phyloP scores from a whole-genome alignment of 805 yeast species.

The Candida fluviatilis region DNA sequence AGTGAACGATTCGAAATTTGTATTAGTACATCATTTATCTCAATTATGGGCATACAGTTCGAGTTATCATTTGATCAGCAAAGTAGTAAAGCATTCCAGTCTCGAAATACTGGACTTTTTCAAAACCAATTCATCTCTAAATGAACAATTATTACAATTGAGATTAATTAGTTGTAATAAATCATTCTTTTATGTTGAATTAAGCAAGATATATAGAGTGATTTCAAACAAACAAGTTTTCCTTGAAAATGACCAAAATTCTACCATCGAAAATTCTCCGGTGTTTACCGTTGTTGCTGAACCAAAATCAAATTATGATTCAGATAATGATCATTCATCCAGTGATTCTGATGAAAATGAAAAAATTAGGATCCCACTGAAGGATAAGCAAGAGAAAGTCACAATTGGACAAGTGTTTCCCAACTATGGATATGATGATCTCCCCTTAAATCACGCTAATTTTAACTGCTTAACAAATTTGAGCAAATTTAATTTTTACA shows the following conservation, averaged over 20 bases:
- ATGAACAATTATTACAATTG: constrained; percentile 16
- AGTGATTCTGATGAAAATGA: not conserved
- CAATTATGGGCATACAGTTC: constrained; percentile 37
- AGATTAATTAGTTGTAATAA: constrained; percentile 14
- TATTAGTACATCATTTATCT: constrained; percentile 30
- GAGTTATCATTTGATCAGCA: constrained; percentile 35
- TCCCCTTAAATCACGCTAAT: constrained; percentile 29
- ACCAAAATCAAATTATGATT: not conserved
- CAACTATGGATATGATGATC: constrained; percentile 29
- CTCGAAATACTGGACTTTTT: constrained; percentile 16
- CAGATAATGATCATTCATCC: constrained; percentile 1
- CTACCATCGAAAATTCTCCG: not conserved
- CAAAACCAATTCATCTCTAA: constrained; percentile 16
- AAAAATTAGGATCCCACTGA: not conserved
- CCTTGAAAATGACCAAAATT: not conserved
- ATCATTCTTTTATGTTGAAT: constrained; percentile 24
- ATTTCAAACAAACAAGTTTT: constrained; percentile 19
- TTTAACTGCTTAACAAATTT: constrained; percentile 31
- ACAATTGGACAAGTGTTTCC: constrained; percentile 39
- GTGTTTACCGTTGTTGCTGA: not conserved
- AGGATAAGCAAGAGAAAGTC: constrained; percentile 19
- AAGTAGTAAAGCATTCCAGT: constrained; percentile 19
- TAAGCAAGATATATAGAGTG: constrained; percentile 17
- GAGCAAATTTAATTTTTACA: constrained; percentile 35
- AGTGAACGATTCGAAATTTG: constrained; percentile 13